phyloP scores from a whole-genome alignment of 2,329 filamentous ascomycete genomes.

The Geosmithia putterillii region DNA sequence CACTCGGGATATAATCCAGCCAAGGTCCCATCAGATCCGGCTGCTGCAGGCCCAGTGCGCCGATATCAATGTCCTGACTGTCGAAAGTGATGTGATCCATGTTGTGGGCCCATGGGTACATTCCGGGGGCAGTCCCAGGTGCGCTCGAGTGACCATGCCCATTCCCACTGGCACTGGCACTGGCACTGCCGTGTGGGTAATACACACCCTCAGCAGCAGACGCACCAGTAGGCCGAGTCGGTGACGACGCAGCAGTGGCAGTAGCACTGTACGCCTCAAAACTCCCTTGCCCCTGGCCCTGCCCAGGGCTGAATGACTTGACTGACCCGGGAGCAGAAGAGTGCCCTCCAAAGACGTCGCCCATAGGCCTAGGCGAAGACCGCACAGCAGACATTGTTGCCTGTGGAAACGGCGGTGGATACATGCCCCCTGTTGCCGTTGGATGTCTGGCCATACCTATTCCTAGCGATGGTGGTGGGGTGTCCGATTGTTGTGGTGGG shows the following conservation, averaged over 20 bases:
- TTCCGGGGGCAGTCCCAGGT: too few relatives aligned
- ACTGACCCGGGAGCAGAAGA: too few relatives aligned
- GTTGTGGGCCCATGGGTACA: too few relatives aligned
- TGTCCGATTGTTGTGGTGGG: conserved; percentile 24
- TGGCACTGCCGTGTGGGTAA: conserved; percentile 14
- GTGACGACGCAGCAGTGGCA: too few relatives aligned
- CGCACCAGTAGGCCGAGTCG: too few relatives aligned
- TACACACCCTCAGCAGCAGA: too few relatives aligned
- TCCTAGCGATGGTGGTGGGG: conserved; percentile 35
- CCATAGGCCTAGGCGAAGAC: conserved; percentile 29
- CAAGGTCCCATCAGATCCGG: conserved; percentile 59
- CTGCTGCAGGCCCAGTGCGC: conserved; percentile 40
- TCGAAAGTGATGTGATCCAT: conserved; percentile 56
- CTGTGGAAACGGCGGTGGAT: conserved; percentile 35
- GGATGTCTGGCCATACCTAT: conserved; percentile 46
- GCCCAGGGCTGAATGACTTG: too few relatives aligned
- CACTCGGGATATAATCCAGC: conserved; percentile 60
- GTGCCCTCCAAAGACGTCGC: too few relatives aligned
- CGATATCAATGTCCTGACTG: conserved; percentile 67
- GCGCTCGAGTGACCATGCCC: too few relatives aligned
- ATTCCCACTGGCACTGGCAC: too few relatives aligned
- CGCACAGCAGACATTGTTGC: conserved; percentile 34
- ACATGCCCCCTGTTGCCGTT: conserved; percentile 37
- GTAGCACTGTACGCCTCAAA: too few relatives aligned
- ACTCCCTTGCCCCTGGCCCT: too few relatives aligned